phyloP scores from a whole-genome alignment of 352 stramenopile genomes.

The Peronospora belbahrii region DNA sequence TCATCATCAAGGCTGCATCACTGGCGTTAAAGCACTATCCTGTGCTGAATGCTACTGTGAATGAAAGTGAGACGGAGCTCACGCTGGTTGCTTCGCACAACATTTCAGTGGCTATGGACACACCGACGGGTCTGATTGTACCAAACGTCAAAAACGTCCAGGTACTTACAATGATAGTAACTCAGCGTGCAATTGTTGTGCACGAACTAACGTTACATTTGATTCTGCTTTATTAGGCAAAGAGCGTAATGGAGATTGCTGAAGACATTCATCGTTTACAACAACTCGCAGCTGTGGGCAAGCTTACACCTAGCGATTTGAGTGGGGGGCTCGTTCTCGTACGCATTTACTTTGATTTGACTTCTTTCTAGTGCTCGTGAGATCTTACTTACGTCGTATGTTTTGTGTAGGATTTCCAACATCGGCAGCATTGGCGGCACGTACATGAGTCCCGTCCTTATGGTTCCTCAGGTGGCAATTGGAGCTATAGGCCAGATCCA shows the following conservation, averaged over 20 bases:
- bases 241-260: conserved; percentile 79
- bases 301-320: conserved; percentile 84
- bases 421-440: conserved; percentile 96
- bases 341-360: conserved; percentile 17
- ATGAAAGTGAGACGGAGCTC: conserved; percentile 75
- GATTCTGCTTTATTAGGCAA: conserved; percentile 28
- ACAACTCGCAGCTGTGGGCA: conserved; percentile 63
- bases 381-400: background rate
- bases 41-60: conserved; percentile 90
- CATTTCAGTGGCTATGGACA: conserved; percentile 98
- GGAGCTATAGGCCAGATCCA: conserved; percentile 95
- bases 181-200: background rate
- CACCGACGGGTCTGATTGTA: conserved; percentile 91
- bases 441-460: conserved; percentile 95
- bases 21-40: conserved; percentile 92
- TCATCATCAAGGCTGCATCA: conserved; percentile 93
- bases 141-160: conserved; percentile 94
- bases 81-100: conserved; percentile 91
- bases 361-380: background rate
- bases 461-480: conserved; percentile 95
- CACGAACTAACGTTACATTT: conserved; percentile 1
- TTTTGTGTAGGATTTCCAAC: conserved; percentile 65
- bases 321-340: conserved; percentile 88
- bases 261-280: conserved; percentile 87
- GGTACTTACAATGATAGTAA: conserved; percentile 23